Evolutionary conservation across 225 moss, liverwort and hornwort species (phyloP).

Genomic region (Pleurozium schreberi): DNA sequence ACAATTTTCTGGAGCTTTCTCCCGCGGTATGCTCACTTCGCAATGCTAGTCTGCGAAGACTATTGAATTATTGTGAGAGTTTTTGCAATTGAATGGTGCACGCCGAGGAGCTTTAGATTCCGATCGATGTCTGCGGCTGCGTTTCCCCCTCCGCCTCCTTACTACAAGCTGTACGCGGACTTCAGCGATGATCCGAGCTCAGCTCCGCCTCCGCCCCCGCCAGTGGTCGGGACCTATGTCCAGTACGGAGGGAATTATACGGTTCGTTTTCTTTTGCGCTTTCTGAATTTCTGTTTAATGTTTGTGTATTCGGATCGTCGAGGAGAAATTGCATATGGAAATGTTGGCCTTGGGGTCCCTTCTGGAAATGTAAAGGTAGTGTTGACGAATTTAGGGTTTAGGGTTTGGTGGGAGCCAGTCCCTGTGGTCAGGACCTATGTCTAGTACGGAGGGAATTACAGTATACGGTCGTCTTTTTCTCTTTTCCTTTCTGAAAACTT

Average conservation of each 20-base stretch:
- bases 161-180: conserved; percentile 69
- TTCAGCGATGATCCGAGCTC: conserved; percentile 51
- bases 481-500: too few relatives aligned
- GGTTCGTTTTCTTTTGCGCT: conserved; percentile 1
- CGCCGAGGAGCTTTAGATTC: neutral
- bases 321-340: neutral
- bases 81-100: neutral
- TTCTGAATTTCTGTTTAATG: too few relatives aligned
- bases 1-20: neutral
- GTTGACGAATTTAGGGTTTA: neutral
- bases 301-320: neutral
- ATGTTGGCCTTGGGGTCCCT: neutral
- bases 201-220: conserved; percentile 68
- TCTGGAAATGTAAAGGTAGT: neutral
- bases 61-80: neutral
- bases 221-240: conserved; percentile 68
- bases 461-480: conserved; percentile 48
- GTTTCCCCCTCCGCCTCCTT: conserved; percentile 92
- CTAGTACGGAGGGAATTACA: too few relatives aligned
- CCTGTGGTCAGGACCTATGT: too few relatives aligned
- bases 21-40: neutral
- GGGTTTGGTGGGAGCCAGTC: too few relatives aligned
- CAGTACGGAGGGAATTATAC: conserved; percentile 89
- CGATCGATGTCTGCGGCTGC: conserved; percentile 49
- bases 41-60: neutral